Evolutionary conservation across 2,329 filamentous ascomycete species (phyloP), one percentile per base, ranked within the genome.

Genomic region (Microthyrium microscopicum): DNA sequence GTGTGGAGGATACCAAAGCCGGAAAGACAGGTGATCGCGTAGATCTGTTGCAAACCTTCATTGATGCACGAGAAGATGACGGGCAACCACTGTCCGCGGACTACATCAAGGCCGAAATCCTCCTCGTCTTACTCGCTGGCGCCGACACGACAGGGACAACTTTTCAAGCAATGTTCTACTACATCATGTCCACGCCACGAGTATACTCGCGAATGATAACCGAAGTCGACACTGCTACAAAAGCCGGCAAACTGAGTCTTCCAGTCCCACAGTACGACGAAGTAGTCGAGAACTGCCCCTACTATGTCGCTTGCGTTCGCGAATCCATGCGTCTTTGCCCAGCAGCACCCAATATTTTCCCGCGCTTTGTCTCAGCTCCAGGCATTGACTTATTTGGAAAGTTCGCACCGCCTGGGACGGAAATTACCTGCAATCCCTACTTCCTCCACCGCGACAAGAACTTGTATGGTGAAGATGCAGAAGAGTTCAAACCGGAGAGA

Each of bases 31-130:
- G 49, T 5, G 56, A 54, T 1, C 56, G 62, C 4, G 50, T 62
- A 16, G 68, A 73, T 42, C 51, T 72, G 0, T 52, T 73, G 4
- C 67, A 73, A 42, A 68, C 61, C 44, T 56, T 58, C 39, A 42
- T 58, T 29, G 48, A 57, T 35, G 54, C 53, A 4, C 41, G 52
- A 9, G 46, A 47, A 16, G 47, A 51, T 8, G 44, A 55, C 1
- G 61, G 57, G 11, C 49, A 61, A 36, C 60, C 62, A 1, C 47
- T 68, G 0, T 53, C 62, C 19, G 48, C 62, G 33, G 58, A 66
- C 4, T 64, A 64, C 40, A 61, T 68, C 50, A 64, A 62, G 41
- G 62, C 64, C 1, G 65, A 70, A 42, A 58, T 66, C 17, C 49
- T 68, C 2, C 54, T 68, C 0, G 60, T 68, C 3, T 51, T 66